These are phyloP conservation scores for Fusarium decemcellulare DNA, from an alignment of 2,329 filamentous ascomycete species.

Conservation along the genomic window DNA sequence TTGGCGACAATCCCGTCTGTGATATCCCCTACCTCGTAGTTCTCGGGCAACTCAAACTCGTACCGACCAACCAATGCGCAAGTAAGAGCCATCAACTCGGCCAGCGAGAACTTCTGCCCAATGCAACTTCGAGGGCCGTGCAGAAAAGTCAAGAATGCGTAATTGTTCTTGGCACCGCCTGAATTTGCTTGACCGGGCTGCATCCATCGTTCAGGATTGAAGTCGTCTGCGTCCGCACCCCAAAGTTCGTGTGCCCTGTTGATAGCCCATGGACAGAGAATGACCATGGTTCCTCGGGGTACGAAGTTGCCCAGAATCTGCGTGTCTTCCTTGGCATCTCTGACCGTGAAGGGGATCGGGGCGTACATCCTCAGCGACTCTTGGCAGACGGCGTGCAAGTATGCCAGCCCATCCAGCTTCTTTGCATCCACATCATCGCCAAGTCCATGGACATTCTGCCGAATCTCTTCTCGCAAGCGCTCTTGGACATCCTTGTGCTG, in stretches of 20 bases:
- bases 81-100: slow-evolving; percentile 39
- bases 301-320: slow-evolving; percentile 51
- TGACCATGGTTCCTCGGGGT: slow-evolving; percentile 54
- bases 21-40: slow-evolving; percentile 35
- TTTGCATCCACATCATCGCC: slow-evolving; percentile 42
- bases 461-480: slow-evolving; percentile 56
- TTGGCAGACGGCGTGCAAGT: slow-evolving; percentile 59
- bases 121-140: slow-evolving; percentile 62
- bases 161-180: slow-evolving; percentile 79
- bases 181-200: slow-evolving; percentile 54
- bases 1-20: slow-evolving; percentile 41
- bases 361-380: slow-evolving; percentile 59
- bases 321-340: slow-evolving; percentile 51
- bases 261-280: slow-evolving; percentile 49
- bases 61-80: slow-evolving; percentile 35
- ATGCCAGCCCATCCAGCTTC: slow-evolving; percentile 54
- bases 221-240: slow-evolving; percentile 53
- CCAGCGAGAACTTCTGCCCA: slow-evolving; percentile 43
- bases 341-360: slow-evolving; percentile 52
- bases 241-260: slow-evolving; percentile 51
- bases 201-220: slow-evolving; percentile 57
- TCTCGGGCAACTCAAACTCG: slow-evolving; percentile 32
- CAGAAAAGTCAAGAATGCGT: slow-evolving; percentile 81
- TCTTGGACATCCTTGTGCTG: slow-evolving; percentile 54
- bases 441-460: slow-evolving; percentile 49